Conservation (phyloP, 1,284 basidiomycete species). For the Irpex rosettiformis region DNA sequence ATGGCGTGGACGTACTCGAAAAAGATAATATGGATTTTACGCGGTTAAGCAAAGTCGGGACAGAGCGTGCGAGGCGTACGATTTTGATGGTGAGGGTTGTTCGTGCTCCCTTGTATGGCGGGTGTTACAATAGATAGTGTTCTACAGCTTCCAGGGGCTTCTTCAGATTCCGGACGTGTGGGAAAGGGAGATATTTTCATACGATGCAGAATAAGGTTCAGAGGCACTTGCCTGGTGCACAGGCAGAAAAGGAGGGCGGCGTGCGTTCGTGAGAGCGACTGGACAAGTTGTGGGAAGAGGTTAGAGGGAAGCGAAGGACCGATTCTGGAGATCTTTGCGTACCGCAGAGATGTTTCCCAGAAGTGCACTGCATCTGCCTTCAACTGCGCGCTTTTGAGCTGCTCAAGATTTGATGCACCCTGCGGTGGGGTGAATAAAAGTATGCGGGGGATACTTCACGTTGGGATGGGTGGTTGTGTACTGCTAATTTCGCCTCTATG, state of each 20-base stretch:
- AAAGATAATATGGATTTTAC: background rate
- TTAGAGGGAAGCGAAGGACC: background rate
- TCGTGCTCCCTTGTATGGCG: background rate
- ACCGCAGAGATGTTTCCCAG: background rate
- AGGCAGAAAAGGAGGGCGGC: background rate
- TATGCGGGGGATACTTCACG: background rate
- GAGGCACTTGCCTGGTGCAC: background rate
- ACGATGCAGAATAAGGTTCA: background rate
- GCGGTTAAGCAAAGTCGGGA: background rate
- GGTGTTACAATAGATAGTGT: background rate
- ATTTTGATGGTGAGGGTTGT: background rate
- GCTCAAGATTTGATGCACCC: background rate
- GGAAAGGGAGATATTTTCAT: background rate
- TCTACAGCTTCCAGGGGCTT: background rate
- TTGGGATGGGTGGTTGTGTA: background rate
- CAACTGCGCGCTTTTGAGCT: background rate
- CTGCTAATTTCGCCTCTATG: background rate
- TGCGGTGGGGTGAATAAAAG: background rate
- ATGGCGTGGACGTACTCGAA: background rate
- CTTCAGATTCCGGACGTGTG: background rate
- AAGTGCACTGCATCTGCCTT: background rate
- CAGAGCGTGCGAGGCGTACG: background rate
- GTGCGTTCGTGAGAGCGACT: background rate
- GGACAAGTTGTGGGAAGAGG: background rate
- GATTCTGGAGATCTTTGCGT: background rate